Conservation (phyloP, 768 basidiomycete genomes). For the Phylloporus rhodoxanthus region DNA sequence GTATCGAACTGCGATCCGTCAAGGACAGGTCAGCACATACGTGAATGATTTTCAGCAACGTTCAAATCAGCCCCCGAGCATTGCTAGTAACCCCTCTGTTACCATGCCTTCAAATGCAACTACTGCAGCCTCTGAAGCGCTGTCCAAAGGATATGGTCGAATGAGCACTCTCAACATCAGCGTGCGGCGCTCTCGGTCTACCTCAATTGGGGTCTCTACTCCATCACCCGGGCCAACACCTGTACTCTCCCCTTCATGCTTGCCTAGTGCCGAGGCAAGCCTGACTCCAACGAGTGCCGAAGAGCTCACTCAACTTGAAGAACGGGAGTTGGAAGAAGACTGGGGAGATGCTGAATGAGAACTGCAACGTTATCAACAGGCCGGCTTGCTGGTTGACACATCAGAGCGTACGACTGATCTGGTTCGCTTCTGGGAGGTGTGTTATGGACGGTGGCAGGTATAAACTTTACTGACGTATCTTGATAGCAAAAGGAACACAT, state of each 20-base stretch:
- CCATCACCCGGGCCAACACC: neutral
- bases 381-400: neutral
- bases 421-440: neutral
- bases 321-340: neutral
- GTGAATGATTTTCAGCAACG: neutral
- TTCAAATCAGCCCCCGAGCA: neutral
- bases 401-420: neutral
- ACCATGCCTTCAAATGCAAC: neutral
- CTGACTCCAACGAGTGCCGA: neutral
- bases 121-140: neutral
- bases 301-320: neutral
- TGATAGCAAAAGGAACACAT: neutral
- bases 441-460: neutral
- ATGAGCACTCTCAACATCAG: neutral
- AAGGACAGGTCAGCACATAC: neutral
- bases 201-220: neutral
- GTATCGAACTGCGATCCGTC: neutral
- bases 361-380: neutral
- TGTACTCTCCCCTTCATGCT: neutral
- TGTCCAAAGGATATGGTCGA: neutral
- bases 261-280: neutral
- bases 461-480: neutral
- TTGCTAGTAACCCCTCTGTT: neutral
- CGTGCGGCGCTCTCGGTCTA: neutral
- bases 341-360: neutral